A percentile compares a stretch with the other conserved stretches of the same genome.
phyloP scores from a whole-genome alignment of 2,329 filamentous ascomycete genomes.

The Penicillium sp. region DNA sequence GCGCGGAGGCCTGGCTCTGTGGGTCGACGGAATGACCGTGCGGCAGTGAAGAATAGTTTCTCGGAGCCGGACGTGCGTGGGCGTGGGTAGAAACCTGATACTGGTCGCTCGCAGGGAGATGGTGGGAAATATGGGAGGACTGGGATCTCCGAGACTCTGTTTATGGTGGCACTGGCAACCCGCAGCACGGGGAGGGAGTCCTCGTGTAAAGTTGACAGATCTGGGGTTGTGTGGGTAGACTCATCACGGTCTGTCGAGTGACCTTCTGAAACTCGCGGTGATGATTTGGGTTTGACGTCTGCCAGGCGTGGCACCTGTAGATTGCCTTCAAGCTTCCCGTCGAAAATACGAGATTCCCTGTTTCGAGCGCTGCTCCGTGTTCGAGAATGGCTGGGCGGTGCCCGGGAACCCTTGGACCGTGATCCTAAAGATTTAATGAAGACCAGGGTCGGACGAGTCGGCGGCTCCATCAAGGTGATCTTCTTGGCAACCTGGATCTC shows the following conservation, averaged over 20 bases:
- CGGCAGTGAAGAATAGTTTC: constrained; percentile 8
- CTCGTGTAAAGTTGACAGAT: background rate
- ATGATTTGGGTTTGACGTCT: constrained; percentile 8
- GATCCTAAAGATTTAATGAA: constrained; percentile 31
- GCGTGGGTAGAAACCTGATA: constrained; percentile 25
- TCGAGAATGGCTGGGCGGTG: constrained; percentile 9
- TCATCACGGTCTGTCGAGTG: background rate
- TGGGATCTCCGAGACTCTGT: constrained; percentile 26
- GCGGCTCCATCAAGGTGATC: constrained; percentile 33
- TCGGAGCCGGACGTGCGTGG: constrained; percentile 26
- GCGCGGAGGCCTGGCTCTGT: constrained; percentile 23
- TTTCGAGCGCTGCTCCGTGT: constrained; percentile 14
- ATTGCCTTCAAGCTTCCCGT: constrained; percentile 14
- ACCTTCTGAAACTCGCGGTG: constrained; percentile 3
- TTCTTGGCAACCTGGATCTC: constrained; percentile 35
- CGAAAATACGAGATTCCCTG: constrained; percentile 16
- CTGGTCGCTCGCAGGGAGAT: constrained; percentile 15
- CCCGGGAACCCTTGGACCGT: constrained; percentile 13
- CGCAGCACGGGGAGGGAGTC: background rate
- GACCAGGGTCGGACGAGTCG: constrained; percentile 32
- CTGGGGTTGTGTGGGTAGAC: background rate
- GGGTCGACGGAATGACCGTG: constrained; percentile 15
- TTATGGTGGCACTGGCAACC: constrained; percentile 23
- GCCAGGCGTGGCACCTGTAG: constrained; percentile 6
- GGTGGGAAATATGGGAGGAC: constrained; percentile 19